Base-by-base conservation (phyloP, 345 rosid species). In the Salix suchowensis region DNA sequence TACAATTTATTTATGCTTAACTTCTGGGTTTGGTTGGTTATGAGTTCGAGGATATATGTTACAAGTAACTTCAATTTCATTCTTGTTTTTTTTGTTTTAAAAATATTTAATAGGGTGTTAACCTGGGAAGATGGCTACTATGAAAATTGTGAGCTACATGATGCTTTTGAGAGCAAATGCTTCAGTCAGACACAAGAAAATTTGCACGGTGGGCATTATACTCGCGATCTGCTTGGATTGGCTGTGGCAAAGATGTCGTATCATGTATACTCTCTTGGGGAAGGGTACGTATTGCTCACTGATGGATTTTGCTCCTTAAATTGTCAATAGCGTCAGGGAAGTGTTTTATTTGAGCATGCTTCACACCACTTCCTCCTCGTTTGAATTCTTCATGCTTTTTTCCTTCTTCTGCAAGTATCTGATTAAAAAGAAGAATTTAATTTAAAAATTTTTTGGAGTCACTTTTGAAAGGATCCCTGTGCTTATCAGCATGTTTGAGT, bases 241-340 rank as follows among this genome's bases (percentile, higher is more conserved):
- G 95, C 97, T 62, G 82, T 94, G 85, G 94, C 97, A 55, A 91
- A 91, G 88, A 91, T 94, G 98, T 89, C 95, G 55, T 91, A 87
- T 84, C 92, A 89, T 65, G 95, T 84, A 24, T 92, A 90, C 87
- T 87, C 97, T 76, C 87, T 92, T 16, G 98, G 98, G 77, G 94
- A 94, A 85, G 97, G 98, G 98, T 94, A 90, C 72, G 87, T 1
- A 75, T 72, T 68, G 13, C 66, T 81, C 67, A 9, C 70, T 77
- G 21, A 73, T 72, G 60, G 39, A 78, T 71, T 55, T 23, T 58
- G 11, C 2, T 10, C 62, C 62, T 58, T 10, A 11, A 58, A 58
- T n/a, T 58, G 28, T n/a, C 26, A 9, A 3, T n/a, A 40, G 28
- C 23, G 26, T 55, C 23, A 58, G 62, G 24, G 13, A 4, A 58